Evolutionary conservation across 2,329 filamentous ascomycete genomes (phyloP).

Genomic region (Botrytis hyacinthi): DNA sequence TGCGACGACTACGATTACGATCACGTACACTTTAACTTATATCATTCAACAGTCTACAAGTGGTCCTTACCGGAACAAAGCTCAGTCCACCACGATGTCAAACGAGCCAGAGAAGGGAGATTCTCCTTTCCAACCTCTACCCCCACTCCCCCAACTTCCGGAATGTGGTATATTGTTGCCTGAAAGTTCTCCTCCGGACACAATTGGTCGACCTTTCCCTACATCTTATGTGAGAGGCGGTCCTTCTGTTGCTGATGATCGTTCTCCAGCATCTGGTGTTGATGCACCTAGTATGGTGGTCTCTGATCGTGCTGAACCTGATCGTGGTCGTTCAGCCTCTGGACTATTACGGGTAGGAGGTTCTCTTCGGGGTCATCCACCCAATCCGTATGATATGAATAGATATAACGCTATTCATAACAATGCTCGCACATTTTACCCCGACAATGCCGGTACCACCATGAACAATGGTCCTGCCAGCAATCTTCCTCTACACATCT

Average conservation of each 20-base stretch:
- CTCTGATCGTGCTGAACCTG: neutral
- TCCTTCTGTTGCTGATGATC: neutral
- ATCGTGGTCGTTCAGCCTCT: neutral
- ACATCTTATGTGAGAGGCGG: neutral
- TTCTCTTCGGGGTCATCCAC: neutral
- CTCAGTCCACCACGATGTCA: neutral
- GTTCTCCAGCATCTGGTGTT: neutral
- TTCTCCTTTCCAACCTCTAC: too few relatives aligned
- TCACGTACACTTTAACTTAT: neutral
- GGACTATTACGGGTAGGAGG: neutral
- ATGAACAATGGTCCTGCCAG: neutral
- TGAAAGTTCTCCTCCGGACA: too few relatives aligned
- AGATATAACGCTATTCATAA: neutral
- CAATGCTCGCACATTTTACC: neutral
- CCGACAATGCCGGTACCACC: neutral
- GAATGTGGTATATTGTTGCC: too few relatives aligned
- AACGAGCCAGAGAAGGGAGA: neutral
- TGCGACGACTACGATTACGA: neutral
- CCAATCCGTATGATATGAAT: neutral
- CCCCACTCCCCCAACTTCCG: too few relatives aligned
- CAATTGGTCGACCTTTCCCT: too few relatives aligned
- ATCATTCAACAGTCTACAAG: neutral
- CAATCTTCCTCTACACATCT: neutral
- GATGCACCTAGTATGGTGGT: neutral
- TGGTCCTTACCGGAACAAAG: neutral